Evolutionary conservation across 805 yeast species (phyloP), one percentile per base, ranked within the genome.

Genomic region (Ogataea saltuana): DNA sequence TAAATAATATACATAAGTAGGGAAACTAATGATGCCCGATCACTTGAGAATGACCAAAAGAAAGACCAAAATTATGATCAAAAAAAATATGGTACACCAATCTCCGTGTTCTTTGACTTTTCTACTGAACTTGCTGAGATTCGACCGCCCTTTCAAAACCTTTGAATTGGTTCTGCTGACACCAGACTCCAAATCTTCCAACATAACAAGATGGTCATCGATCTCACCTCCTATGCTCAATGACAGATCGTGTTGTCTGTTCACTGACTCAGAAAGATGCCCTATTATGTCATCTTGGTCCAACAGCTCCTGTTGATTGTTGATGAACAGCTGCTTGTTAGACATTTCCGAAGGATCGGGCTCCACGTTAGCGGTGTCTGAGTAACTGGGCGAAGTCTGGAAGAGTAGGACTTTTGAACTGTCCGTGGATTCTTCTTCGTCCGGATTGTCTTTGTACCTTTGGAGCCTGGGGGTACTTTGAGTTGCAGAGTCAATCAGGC

Each of bases 141-240:
- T 64, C 26, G 58, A 58, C 30, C 63, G 63, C 0, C 81, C 81
- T 23, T 70, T 58, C 3, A 56, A 51, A 11, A 78, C 53, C 27
- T 69, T 65, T 26, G 65, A 54, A 19, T 70, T 72, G n/a, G 73
- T 65, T 23, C 60, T 51, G 36, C 70, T 74, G 15, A 78, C 58
- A 30, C 73, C 72, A 18, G 58, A 56, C 48, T 79, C 84, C 28
- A 78, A 54, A 50, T 78, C 83, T 23, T 69, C 69, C 20, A 78
- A 52, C 12, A 78, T 48, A 18, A 70, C 71, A 55, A 76, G 65
- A 38, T 78, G 83, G 4, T 71, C 72, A 10, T 61, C 64, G 8
- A 78, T 54, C 48, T 79, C 83, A 5, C 61, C 63, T 44, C 76
- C 67, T 10, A 79, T 78, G 23, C 63, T 68, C 8, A 69, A 29